Evolutionary conservation across 2,329 filamentous ascomycete species (phyloP).

Genomic region (Fusarium verticillioides): DNA sequence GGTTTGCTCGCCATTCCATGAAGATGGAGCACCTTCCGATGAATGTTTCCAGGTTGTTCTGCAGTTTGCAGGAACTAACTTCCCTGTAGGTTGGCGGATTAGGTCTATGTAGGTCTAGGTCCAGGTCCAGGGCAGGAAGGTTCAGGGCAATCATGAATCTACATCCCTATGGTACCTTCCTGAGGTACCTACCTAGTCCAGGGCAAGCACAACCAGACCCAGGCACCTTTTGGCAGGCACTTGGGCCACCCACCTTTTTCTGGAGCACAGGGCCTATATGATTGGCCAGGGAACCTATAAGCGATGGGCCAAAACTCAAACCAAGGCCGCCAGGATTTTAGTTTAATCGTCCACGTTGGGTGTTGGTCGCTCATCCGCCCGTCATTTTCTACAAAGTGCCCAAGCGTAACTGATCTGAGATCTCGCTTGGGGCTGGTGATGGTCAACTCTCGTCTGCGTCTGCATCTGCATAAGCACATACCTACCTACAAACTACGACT

Average conservation of each 20-base stretch:
- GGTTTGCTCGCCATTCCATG: background rate
- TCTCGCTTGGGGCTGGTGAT: conserved; percentile 39
- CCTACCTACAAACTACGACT: background rate
- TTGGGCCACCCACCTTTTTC: conserved; percentile 29
- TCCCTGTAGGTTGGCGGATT: background rate
- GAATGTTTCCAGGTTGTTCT: conserved; percentile 7
- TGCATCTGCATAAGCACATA: conserved; percentile 2
- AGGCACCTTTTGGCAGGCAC: conserved; percentile 34
- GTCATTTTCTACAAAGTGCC: conserved; percentile 38
- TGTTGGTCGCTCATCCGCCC: background rate
- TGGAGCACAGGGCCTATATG: background rate
- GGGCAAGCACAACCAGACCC: background rate
- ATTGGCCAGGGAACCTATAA: conserved; percentile 9
- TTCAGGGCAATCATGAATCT: conserved; percentile 16
- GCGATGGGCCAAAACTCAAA: conserved; percentile 23
- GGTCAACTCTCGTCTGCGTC: conserved; percentile 40
- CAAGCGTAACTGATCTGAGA: conserved; percentile 39
- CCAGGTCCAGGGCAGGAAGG: background rate
- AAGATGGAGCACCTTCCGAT: background rate
- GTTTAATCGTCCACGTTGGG: conserved; percentile 28
- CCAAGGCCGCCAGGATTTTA: conserved; percentile 20
- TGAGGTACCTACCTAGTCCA: background rate
- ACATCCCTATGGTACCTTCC: background rate
- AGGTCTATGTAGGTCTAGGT: background rate
- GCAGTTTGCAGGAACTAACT: conserved; percentile 13